These are phyloP conservation scores for Hortiboletus rubellus DNA, from an alignment of 1,284 basidiomycete genomes.

Conservation along the genomic window DNA sequence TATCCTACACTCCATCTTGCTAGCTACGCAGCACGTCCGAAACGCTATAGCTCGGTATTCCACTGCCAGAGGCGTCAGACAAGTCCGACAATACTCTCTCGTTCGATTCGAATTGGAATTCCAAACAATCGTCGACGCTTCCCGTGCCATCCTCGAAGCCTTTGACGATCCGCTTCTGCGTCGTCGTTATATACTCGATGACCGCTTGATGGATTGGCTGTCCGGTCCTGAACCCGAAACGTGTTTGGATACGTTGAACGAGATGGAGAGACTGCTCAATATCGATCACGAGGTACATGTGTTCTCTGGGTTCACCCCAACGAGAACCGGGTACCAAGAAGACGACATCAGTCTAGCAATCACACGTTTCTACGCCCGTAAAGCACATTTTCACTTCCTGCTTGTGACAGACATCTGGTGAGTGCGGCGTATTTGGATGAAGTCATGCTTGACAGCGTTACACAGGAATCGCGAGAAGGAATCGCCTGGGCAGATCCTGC, in stretches of 20 bases:
- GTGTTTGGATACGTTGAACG: slow-evolving; percentile 5
- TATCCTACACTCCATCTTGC: slow-evolving; percentile 1
- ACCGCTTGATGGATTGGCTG: slow-evolving; percentile 9
- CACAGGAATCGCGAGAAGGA: slow-evolving; percentile 6
- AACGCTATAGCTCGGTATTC: neutral
- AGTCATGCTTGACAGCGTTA: neutral
- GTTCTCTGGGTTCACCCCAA: neutral
- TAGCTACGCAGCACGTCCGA: neutral
- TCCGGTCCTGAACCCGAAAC: neutral
- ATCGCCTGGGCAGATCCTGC: neutral
- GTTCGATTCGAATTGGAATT: slow-evolving; percentile 15
- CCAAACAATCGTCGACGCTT: slow-evolving; percentile 6
- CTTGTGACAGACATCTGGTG: slow-evolving; percentile 12
- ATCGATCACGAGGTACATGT: neutral
- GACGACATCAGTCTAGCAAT: neutral
- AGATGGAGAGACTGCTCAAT: neutral
- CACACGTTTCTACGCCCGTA: neutral
- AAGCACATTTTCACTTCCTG: slow-evolving; percentile 10
- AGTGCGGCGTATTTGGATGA: neutral
- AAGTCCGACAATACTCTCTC: slow-evolving; percentile 10
- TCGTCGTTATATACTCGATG: slow-evolving; percentile 1
- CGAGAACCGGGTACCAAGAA: neutral
- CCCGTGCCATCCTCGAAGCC: slow-evolving; percentile 1
- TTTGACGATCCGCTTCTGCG: neutral
- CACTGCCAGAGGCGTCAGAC: neutral